Base-by-base conservation (phyloP, 495 filamentous ascomycete species). In the Neurospora discreta region DNA sequence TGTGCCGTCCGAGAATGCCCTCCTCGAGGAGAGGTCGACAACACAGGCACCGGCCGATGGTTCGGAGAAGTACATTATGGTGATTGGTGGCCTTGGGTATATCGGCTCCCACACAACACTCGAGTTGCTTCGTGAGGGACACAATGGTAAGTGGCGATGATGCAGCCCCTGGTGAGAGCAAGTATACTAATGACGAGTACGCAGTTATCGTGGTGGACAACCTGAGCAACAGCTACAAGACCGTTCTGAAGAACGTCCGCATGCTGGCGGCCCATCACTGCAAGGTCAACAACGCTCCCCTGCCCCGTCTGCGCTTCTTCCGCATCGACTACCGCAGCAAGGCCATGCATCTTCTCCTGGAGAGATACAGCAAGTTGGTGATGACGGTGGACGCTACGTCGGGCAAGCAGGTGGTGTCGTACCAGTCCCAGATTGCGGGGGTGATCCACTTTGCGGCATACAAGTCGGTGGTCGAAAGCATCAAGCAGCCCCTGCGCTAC, bases 361-460 rank as follows among this genome's bases (percentile, higher is more conserved):
- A 79, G 43, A 74, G 71, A 72, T 79, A 79, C 70, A 73, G 65
- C 46, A 73, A 79, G 36, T 69, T 75, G 69, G 82, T 80, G 40
- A 73, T 78, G 68, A 78, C 82, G 41, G 81, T 87, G 23, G 76
- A 74, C 39, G 68, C 75, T n/a, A 65, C 52, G 52, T 76, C 85
- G 7, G 80, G 87, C 13, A 74, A 83, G 13, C 81, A 83, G 44
- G 70, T 76, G 79, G 82, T 84, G 80, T 80, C 41, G 43, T 77
- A 71, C 74, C 81, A 58, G 18, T 89, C 87, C 6, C 82, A 80
- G 10, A 90, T 90, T 69, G 76, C 81, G 1, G 87, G 87, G 8
- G 88, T 90, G 33, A 88, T 91, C 71, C 89, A 91, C 70, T 90
- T 90, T 74, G 89, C 88, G 16, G 88, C 87, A 11, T 86, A 86